Percentiles rank a stretch among this genome's conserved stretches.
Evolutionary conservation across 306 rosid species (phyloP).

Genomic region (Lathyrus sativus): DNA sequence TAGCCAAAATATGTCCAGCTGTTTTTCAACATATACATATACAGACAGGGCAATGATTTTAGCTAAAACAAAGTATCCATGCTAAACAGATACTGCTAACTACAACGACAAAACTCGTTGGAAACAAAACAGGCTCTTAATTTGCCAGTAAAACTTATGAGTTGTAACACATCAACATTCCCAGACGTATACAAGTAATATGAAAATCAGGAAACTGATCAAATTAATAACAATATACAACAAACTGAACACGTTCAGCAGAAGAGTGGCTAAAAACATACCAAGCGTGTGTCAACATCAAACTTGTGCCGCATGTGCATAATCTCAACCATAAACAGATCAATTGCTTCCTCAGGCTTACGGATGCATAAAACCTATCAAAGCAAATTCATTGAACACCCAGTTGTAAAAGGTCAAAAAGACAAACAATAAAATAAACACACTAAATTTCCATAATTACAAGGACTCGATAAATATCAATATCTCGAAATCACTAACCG

Average conservation of each 20-base stretch:
- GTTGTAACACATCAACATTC: not conserved
- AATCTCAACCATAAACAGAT: constrained; percentile 95
- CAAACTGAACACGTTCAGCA: not conserved
- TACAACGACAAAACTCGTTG: not conserved
- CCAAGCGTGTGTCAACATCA: constrained; percentile 93
- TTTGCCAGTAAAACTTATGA: not conserved
- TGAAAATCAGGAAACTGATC: not conserved
- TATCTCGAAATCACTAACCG: constrained; percentile 56
- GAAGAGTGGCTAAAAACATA: constrained; percentile 44
- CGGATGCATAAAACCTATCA: constrained; percentile 80
- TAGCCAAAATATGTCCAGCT: not conserved
- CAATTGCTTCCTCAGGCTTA: constrained; percentile 85
- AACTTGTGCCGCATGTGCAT: constrained; percentile 99
- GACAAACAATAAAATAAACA: too few species aligned
- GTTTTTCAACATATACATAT: not conserved
- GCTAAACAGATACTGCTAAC: not conserved
- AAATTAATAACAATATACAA: not conserved
- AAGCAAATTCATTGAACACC: constrained; percentile 29
- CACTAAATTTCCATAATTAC: not conserved
- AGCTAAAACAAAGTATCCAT: not conserved
- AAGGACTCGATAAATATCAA: constrained; percentile 30
- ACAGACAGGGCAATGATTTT: not conserved
- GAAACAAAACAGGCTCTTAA: not conserved
- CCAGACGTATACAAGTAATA: too few species aligned
- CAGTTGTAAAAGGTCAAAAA: constrained; percentile 17